Percentiles rank a stretch among this genome's conserved stretches.
Evolutionary conservation across 2,329 filamentous ascomycete genomes (phyloP).

Genomic region (Ceratocystiopsis sp.): DNA sequence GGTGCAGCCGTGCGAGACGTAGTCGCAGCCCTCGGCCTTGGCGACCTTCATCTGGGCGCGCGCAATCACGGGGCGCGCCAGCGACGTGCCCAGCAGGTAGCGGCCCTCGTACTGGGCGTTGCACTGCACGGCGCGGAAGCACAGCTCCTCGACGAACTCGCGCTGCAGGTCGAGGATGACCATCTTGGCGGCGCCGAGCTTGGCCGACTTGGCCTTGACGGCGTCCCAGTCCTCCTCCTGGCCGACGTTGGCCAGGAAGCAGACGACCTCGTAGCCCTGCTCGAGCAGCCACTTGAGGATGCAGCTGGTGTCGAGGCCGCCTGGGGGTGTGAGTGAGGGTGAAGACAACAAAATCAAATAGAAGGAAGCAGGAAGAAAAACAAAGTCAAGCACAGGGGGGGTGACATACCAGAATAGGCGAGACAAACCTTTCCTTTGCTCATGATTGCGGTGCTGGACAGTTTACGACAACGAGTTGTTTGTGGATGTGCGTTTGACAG

Average conservation of each 20-base stretch:
- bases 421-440: slow-evolving; percentile 18
- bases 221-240: slow-evolving; percentile 61
- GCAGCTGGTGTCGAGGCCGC: slow-evolving; percentile 11
- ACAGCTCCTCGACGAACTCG: slow-evolving; percentile 67
- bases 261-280: slow-evolving; percentile 43
- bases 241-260: slow-evolving; percentile 52
- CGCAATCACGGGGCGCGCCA: slow-evolving; percentile 56
- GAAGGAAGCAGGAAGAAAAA: not conserved
- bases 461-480: not conserved
- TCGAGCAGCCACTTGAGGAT: slow-evolving; percentile 18
- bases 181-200: slow-evolving; percentile 49
- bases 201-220: slow-evolving; percentile 45
- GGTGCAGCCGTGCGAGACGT: slow-evolving; percentile 26
- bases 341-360: not conserved
- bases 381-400: not conserved
- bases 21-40: slow-evolving; percentile 32
- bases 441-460: slow-evolving; percentile 8
- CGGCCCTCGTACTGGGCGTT: slow-evolving; percentile 51
- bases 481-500: no score
- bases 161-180: slow-evolving; percentile 47
- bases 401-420: slow-evolving; percentile 13
- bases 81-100: slow-evolving; percentile 32
- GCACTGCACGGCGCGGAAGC: slow-evolving; percentile 64
- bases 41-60: slow-evolving; percentile 48
- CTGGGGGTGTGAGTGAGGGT: slow-evolving; percentile 7